Conservation (phyloP, 1,284 basidiomycete species). For the Abortiporus biennis region DNA sequence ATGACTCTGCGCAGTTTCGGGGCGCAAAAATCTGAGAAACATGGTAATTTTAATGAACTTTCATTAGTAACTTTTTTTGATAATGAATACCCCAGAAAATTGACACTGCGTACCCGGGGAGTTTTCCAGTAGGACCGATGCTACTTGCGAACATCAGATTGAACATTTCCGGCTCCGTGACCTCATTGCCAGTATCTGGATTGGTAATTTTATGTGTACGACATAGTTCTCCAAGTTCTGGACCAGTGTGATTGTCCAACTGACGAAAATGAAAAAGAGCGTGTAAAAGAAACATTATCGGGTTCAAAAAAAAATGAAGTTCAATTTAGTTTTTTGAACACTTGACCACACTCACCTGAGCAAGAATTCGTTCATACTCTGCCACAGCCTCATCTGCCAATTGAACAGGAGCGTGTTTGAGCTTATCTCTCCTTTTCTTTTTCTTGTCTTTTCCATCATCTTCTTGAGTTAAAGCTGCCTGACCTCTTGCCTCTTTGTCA, state of each 20-base stretch:
- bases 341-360: conserved; percentile 55
- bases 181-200: conserved; percentile 90
- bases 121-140: conserved; percentile 96
- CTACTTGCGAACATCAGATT: conserved; percentile 98
- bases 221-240: conserved; percentile 86
- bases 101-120: conserved; percentile 68
- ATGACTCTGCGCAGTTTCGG: conserved; percentile 98
- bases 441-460: conserved; percentile 65
- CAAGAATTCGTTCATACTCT: conserved; percentile 81
- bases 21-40: conserved; percentile 72
- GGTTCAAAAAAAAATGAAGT: conserved; percentile 1
- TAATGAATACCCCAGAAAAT: not conserved
- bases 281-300: not conserved
- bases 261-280: conserved; percentile 27
- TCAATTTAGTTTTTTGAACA: not conserved
- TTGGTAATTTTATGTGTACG: conserved; percentile 80
- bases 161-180: conserved; percentile 92
- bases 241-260: conserved; percentile 95
- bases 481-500: conserved; percentile 88
- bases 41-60: conserved; percentile 1
- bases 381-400: conserved; percentile 72
- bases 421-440: conserved; percentile 82
- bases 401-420: conserved; percentile 73
- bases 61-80: conserved; percentile 4
- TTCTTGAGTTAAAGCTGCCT: conserved; percentile 40